Base-by-base conservation (phyloP, 202 grass and related monocot species). In the Dendrocalamus latiflorus region DNA sequence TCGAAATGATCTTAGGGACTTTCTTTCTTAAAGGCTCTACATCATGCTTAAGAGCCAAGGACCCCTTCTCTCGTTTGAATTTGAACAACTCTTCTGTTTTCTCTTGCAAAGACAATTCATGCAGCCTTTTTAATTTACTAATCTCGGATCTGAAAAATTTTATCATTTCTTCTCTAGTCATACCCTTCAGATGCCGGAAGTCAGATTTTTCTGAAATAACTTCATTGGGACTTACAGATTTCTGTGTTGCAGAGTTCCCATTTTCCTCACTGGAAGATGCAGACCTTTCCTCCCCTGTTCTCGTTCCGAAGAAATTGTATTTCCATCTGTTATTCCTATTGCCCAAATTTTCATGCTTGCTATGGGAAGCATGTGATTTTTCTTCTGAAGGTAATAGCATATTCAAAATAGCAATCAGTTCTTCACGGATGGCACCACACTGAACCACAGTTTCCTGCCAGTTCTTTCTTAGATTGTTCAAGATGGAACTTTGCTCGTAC, bases 71-170 rank as follows among this genome's bases (percentile, higher is more conserved):
- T 65, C 93, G 81, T 86, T 95, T 95, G 78, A 87, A 91, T 84
- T 83, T 95, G 84, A 95, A 99, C 53, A 99, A 70, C 77, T 99
- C 96, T 92, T 99, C 93, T 4, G 93, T 99, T 78, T 89, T 99
- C 79, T 99, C 89, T 75, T 90, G 93, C 88, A 99, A 86, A 76
- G 70, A 83, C 72, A 89, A 81, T 70, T 99, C 96, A 80, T 96
- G 91, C 9, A 93, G 79, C 86, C 91, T 86, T 60, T 79, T 99
- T 89, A 99, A 87, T 76, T 93, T 92, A 83, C 88, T 85, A 61
- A 95, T 95, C 85, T 99, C 91, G 55, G 71, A 85, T 88, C 75
- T 95, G 72, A 92, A 92, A 76, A 91, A 93, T 48, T 78, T 88
- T 79, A 91, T 81, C 59, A 93, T 91, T 24, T 91, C 89, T 75